Evolutionary conservation across 148 eudicot species (phyloP), one percentile per base, ranked within the genome.

Genomic region (Rhododendron molle): DNA sequence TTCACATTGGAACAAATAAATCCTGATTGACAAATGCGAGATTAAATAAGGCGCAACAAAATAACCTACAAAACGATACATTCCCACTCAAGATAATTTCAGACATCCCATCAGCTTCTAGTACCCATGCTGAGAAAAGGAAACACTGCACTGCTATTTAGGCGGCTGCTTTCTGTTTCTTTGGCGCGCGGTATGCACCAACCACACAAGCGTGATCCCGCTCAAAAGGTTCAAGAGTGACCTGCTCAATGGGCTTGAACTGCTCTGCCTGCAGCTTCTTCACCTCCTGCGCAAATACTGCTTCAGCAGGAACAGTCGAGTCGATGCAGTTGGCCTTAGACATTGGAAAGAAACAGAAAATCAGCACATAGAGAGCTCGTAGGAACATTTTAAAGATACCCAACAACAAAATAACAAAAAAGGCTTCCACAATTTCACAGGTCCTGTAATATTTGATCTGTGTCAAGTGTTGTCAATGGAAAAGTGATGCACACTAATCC

Each of bases 171-270:
- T 95, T 97, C 38, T 89, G 92, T 85, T 97, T 97, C 98, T 95
- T 97, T 2, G 98, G 94, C 88, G 90, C 88, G 3, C 98, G 92
- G 81, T 95, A 95, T 12, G 92, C 93, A 46, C 98, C 98, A 34
- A 95, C 96, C 44, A 95, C 99, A 90, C 98, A 94, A 87, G 99
- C 96, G 83, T 97, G 98, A 88, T 96, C 98, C 23, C 98, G 90
- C 87, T 96, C 98, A 78, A 93, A 96, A 0, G 98, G 99, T 84
- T 97, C 98, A 1, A 97, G 93, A 32, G 98, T 94, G 2, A 97
- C 98, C 90, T 95, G 98, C 85, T 97, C 98, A 47, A 88, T 87
- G 7, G 98, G 98, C 91, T 95, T 95, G 88, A 95, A 94, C 88
- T 95, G 98, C 62, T 95, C 99, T 28, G 91, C 94, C 49, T 94